Conservation (phyloP, 495 filamentous ascomycete genomes). For the Elasticomyces elasticus region DNA sequence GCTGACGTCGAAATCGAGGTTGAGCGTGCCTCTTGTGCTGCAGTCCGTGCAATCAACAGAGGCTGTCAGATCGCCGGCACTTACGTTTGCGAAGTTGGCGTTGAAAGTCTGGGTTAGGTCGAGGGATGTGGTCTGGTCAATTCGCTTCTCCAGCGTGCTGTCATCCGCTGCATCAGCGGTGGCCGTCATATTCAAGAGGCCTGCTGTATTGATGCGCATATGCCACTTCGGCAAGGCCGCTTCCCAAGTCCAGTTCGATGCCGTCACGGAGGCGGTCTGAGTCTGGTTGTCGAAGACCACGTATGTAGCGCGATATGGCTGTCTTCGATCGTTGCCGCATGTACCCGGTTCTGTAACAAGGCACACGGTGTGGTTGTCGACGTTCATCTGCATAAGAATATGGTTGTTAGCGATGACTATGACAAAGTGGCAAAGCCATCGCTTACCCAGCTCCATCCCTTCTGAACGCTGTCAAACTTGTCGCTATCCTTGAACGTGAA, state of each 20-base stretch:
- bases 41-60: not conserved
- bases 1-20: not conserved
- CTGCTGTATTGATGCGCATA: not conserved
- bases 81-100: not conserved
- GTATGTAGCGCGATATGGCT: not conserved
- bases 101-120: not conserved
- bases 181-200: not conserved
- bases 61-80: not conserved
- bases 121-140: not conserved
- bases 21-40: not conserved
- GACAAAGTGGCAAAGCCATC: not conserved
- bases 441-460: not conserved
- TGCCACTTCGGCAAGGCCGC: not conserved
- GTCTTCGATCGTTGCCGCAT: not conserved
- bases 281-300: not conserved
- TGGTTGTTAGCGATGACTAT: not conserved
- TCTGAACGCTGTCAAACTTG: not conserved
- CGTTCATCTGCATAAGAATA: not conserved
- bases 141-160: not conserved
- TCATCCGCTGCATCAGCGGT: no score
- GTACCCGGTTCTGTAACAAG: not conserved
- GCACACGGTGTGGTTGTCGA: not conserved
- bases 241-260: constrained; percentile 1
- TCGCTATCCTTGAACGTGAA: not conserved
- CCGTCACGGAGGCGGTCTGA: not conserved